A percentile compares a stretch with the other conserved stretches of the same genome.
Conservation (phyloP, 306 rosid genomes). For the Cyclanthera cordifolia region DNA sequence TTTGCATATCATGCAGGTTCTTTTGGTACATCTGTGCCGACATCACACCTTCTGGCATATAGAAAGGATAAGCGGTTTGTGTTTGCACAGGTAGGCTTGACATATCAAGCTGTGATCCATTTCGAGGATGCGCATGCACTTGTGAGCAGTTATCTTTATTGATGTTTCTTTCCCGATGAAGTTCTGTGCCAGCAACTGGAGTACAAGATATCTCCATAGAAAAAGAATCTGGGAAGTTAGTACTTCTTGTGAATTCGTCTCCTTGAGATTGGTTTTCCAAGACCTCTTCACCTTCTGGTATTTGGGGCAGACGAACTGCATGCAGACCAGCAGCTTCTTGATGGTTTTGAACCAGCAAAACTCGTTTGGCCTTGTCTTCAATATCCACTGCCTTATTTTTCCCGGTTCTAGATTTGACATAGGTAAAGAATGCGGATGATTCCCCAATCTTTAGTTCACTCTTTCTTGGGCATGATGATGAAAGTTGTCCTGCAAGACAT, state of each 20-base stretch:
- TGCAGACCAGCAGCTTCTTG: slow-evolving; percentile 31
- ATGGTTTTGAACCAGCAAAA: slow-evolving; percentile 28
- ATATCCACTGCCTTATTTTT: slow-evolving; percentile 27
- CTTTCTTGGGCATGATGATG: slow-evolving; percentile 56
- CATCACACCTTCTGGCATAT: slow-evolving; percentile 55
- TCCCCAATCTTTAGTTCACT: slow-evolving; percentile 84
- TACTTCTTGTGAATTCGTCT: slow-evolving; percentile 59
- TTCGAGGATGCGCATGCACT: slow-evolving; percentile 4
- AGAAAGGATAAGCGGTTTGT: slow-evolving; percentile 62
- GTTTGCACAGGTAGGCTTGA: slow-evolving; percentile 30
- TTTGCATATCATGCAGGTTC: slow-evolving; percentile 56
- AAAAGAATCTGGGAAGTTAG: slow-evolving; percentile 53
- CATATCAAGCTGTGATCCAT: slow-evolving; percentile 35
- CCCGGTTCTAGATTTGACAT: slow-evolving; percentile 45
- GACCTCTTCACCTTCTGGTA: slow-evolving; percentile 44
- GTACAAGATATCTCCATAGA: slow-evolving; percentile 80
- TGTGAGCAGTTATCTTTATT: slow-evolving; percentile 31
- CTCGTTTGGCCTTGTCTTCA: slow-evolving; percentile 11
- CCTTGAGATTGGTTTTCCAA: slow-evolving; percentile 50
- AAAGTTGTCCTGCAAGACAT: slow-evolving; percentile 36
- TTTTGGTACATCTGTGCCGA: slow-evolving; percentile 57
- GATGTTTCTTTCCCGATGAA: slow-evolving; percentile 33
- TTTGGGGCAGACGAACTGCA: slow-evolving; percentile 24
- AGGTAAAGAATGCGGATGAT: slow-evolving; percentile 88
- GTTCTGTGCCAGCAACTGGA: slow-evolving; percentile 45